Evolutionary conservation across 177 flowering plant species (phyloP).

Genomic region (Vitis hybrid): DNA sequence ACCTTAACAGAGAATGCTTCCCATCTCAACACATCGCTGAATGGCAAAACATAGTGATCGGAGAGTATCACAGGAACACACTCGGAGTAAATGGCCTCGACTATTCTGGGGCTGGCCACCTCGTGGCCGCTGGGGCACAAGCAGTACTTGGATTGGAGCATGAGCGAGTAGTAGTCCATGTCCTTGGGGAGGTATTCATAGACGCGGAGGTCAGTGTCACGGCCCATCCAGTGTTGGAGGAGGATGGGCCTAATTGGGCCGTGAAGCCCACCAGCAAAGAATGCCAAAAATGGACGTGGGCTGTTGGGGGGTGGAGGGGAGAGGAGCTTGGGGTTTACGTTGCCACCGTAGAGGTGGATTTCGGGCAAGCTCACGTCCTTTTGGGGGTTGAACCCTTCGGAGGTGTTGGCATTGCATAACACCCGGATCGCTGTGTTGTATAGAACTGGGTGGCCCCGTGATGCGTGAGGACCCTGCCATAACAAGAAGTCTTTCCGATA

Average conservation of each 20-base stretch:
- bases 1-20: slow-evolving; percentile 61
- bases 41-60: slow-evolving; percentile 64
- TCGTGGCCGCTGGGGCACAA: slow-evolving; percentile 86
- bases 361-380: slow-evolving; percentile 83
- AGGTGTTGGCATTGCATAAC: slow-evolving; percentile 86
- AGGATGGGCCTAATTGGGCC: slow-evolving; percentile 73
- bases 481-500: neutral
- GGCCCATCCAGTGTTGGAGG: slow-evolving; percentile 62
- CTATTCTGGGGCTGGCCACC: slow-evolving; percentile 83
- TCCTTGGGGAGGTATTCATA: slow-evolving; percentile 61
- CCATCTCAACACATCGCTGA: slow-evolving; percentile 77
- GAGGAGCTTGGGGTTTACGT: slow-evolving; percentile 40
- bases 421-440: slow-evolving; percentile 77
- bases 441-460: slow-evolving; percentile 46
- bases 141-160: slow-evolving; percentile 69
- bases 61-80: slow-evolving; percentile 82
- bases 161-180: slow-evolving; percentile 52
- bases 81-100: slow-evolving; percentile 73
- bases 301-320: slow-evolving; percentile 25
- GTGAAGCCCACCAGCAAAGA: slow-evolving; percentile 82
- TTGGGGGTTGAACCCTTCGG: slow-evolving; percentile 80
- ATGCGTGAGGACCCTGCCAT: slow-evolving; percentile 65
- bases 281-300: slow-evolving; percentile 55
- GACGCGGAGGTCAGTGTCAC: slow-evolving; percentile 54
- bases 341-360: slow-evolving; percentile 52